These are phyloP conservation scores for Euphorbia schlechtendalii DNA, from an alignment of 441 rosid species.

Conservation along the genomic window DNA sequence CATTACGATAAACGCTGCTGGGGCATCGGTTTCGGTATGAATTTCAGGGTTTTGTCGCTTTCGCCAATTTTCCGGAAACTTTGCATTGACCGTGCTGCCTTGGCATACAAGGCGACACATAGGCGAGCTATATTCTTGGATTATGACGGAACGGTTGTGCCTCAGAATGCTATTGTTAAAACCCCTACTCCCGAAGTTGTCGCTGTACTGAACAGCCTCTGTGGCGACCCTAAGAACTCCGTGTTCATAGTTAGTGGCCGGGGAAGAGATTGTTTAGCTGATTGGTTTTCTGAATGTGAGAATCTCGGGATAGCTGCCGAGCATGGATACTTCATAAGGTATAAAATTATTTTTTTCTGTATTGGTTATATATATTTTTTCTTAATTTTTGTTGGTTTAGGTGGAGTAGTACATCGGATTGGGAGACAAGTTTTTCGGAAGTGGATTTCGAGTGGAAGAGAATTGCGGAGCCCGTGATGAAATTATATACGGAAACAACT, in stretches of 20 bases:
- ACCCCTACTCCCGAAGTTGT: slow-evolving; percentile 59
- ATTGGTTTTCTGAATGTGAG: slow-evolving; percentile 76
- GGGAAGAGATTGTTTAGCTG: slow-evolving; percentile 53
- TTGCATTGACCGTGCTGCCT: slow-evolving; percentile 43
- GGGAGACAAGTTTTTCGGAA: slow-evolving; percentile 52
- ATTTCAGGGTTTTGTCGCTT: slow-evolving; percentile 69
- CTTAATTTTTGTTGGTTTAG: slow-evolving; percentile 30
- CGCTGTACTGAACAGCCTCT: slow-evolving; percentile 46
- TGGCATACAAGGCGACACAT: slow-evolving; percentile 49
- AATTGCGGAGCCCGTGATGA: slow-evolving; percentile 69
- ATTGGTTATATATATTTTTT: too few relatives aligned
- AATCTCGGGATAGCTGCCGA: slow-evolving; percentile 86
- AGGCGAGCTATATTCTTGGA: slow-evolving; percentile 82
- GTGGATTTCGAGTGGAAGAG: slow-evolving; percentile 78
- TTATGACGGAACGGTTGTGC: slow-evolving; percentile 80
- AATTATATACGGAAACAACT: slow-evolving; percentile 61
- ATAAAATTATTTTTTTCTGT: too few relatives aligned
- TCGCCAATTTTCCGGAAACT: slow-evolving; percentile 80
- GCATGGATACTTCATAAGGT: slow-evolving; percentile 86
- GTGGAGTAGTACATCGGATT: slow-evolving; percentile 51
- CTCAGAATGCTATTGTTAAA: slow-evolving; percentile 54
- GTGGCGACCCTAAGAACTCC: slow-evolving; percentile 65
- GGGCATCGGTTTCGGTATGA: slow-evolving; percentile 77
- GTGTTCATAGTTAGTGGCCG: slow-evolving; percentile 84
- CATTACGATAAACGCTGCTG: slow-evolving; percentile 75